Percentiles rank a stretch among this genome's conserved stretches.
Evolutionary conservation across 768 basidiomycete genomes (phyloP).

Genomic region (Tylopilus cervinicoccineus): DNA sequence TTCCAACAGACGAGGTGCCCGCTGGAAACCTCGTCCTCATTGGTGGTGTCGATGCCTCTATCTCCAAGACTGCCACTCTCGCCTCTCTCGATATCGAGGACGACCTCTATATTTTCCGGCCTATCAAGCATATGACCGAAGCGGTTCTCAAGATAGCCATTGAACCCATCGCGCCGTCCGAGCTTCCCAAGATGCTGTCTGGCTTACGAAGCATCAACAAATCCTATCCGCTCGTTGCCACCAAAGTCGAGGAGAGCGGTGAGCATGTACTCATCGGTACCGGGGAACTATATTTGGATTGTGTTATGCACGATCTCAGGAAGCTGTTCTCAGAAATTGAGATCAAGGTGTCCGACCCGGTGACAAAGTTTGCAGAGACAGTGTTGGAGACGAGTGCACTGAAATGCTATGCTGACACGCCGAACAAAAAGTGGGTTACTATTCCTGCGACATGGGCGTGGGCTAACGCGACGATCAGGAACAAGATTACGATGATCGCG

Average conservation of each 20-base stretch:
- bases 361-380: conserved; percentile 97
- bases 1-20: conserved; percentile 82
- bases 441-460: conserved; percentile 6
- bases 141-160: conserved; percentile 98
- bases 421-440: conserved; percentile 87
- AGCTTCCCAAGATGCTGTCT: conserved; percentile 97
- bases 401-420: conserved; percentile 99
- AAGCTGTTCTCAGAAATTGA: conserved; percentile 95
- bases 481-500: conserved; percentile 98
- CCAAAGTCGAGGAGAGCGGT: conserved; percentile 97
- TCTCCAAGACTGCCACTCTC: conserved; percentile 92
- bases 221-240: conserved; percentile 89
- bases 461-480: conserved; percentile 48
- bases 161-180: conserved; percentile 95
- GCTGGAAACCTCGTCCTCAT: conserved; percentile 93
- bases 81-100: conserved; percentile 70
- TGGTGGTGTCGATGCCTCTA: conserved; percentile 89
- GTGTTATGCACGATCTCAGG: conserved; percentile 93
- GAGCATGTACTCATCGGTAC: conserved; percentile 97
- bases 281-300: conserved; percentile 95
- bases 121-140: conserved; percentile 95
- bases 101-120: conserved; percentile 92
- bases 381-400: conserved; percentile 96
- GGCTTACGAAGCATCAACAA: conserved; percentile 97
- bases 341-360: conserved; percentile 99